Base-by-base conservation (phyloP, 2,329 filamentous ascomycete species). In the Pseudofabraea citricarpa region DNA sequence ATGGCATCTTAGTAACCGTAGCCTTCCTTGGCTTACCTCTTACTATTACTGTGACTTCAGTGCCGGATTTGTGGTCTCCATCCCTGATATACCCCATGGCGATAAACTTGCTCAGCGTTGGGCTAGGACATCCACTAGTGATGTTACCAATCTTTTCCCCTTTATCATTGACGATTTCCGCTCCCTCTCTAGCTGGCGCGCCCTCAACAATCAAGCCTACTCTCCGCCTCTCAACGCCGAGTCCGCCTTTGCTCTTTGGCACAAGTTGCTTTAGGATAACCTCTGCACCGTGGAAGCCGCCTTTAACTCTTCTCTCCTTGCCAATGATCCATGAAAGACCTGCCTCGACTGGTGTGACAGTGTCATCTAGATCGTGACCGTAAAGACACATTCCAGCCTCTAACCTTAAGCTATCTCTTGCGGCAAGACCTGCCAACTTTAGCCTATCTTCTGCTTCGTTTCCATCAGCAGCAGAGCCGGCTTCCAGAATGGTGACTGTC, bases 371-470 rank as follows among this genome's bases (percentile, higher is more conserved):
- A 64, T 98, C 93, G 68, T 97, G 89, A n/a, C 93, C 93, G 69
- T 98, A 98, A n/a, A 98, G 77, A 66, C 93, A 98, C 91, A 98
- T 95, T 48, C 93, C 93, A 0, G 93, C 93, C 70, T 98, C 93
- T 22, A 98, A 81, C 36, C 93, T 83, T 47, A 98, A 79, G 49
- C 86, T 94, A 66, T 98, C 93, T 51, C 93, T 81, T 2, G 93
- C 89, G 8, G 90, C 93, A 0, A 98, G 77, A 3, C 93, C 93
- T 2, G 91, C 90, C 36, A 95, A 77, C 58, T 85, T 84, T 13
- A 95, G 72, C 40, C 66, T 68, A 49, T 75, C 73, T 3, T 73
- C 66, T 31, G 27, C 27, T 15, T 31, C 27, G 16, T 31, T 15
- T 7, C 13, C 16, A n/a, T 31, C 27, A 12, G 13, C 27, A 5